A percentile compares a stretch with the other conserved stretches of the same genome.
These are phyloP conservation scores for Pythium sukuiense DNA, from an alignment of 352 stramenopile species.

Conservation along the genomic window DNA sequence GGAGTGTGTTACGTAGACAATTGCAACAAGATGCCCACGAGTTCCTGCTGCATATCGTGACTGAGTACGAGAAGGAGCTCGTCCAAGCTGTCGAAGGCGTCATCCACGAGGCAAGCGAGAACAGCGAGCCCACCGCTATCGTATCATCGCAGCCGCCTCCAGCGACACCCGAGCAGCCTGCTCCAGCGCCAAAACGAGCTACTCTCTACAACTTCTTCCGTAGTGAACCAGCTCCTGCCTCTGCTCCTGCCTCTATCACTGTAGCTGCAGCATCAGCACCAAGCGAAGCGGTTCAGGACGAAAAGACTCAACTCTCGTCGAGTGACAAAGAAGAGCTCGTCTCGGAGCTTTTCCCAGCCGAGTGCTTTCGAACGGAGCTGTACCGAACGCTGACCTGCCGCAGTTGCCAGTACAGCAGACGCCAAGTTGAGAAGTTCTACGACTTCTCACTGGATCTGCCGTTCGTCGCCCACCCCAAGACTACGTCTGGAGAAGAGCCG, in stretches of 20 bases:
- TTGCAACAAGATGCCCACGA: slow-evolving; percentile 88
- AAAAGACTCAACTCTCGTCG: too few relatives aligned
- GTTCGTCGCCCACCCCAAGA: slow-evolving; percentile 10
- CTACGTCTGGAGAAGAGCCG: background rate
- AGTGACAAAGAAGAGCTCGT: slow-evolving; percentile 43
- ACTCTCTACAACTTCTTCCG: slow-evolving; percentile 54
- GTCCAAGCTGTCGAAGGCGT: slow-evolving; percentile 43
- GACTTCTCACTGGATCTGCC: slow-evolving; percentile 87
- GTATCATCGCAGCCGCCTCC: background rate
- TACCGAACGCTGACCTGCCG: slow-evolving; percentile 76
- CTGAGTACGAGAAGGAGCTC: slow-evolving; percentile 85
- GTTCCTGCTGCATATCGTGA: slow-evolving; percentile 83
- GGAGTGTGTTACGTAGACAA: slow-evolving; percentile 38
- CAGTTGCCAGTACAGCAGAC: slow-evolving; percentile 76
- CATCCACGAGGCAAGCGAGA: slow-evolving; percentile 1
- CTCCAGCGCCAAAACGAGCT: slow-evolving; percentile 33
- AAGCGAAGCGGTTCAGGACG: too few relatives aligned
- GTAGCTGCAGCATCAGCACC: background rate
- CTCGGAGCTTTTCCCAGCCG: slow-evolving; percentile 57
- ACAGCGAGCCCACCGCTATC: background rate
- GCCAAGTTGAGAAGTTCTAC: slow-evolving; percentile 81
- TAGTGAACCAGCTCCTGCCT: background rate
- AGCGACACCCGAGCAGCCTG: slow-evolving; percentile 3
- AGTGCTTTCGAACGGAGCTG: slow-evolving; percentile 79
- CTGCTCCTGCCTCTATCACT: background rate